Evolutionary conservation across 345 rosid species (phyloP), one percentile per base, ranked within the genome.

Genomic region (Nephelium lappaceum): DNA sequence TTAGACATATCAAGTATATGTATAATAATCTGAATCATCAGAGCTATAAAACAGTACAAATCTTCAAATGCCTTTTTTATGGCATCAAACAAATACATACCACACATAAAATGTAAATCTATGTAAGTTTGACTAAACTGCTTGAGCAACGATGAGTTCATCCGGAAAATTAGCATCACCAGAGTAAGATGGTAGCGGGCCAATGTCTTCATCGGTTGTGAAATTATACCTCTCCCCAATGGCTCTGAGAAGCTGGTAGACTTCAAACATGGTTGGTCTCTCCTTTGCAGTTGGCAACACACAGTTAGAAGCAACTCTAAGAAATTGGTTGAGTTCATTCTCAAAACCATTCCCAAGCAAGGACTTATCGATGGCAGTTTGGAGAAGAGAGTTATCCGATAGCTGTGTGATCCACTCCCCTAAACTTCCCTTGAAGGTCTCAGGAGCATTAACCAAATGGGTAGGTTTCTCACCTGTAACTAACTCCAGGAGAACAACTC

Each of bases 401-500:
- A 72, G 51, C 38, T 72, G 74, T 1, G 31, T 60, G 12, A 81
- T 77, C 74, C 77, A 77, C 53, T 73, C 79, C 47, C 76, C 67
- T 60, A 80, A 55, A 49, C 47, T 47, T 49, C 72, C 74, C 41
- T 70, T 73, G 10, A 67, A 75, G 63, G 72, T 71, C 21, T 53
- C 79, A 24, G 72, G 75, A 6, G 67, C 72, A 31, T 70, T 74
- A 7, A 57, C 60, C 69, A 75, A 27, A 42, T 55, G 66, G 23
- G 68, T 69, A 0, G 71, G 69, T 65, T 60, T 80, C 63, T 82
- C 77, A 66, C 85, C 67, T 5, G 84, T 85, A 3, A 85, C 49
- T 31, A 82, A 62, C 73, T 85, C 85, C 19, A 80, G 70, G 70
- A 82, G 79, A 25, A 85, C 79, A 24, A 75, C 63, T 42, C 87